Evolutionary conservation across 2,329 filamentous ascomycete genomes (phyloP), one percentile per base, ranked within the genome.

Genomic region (Cordyceps javanica): DNA sequence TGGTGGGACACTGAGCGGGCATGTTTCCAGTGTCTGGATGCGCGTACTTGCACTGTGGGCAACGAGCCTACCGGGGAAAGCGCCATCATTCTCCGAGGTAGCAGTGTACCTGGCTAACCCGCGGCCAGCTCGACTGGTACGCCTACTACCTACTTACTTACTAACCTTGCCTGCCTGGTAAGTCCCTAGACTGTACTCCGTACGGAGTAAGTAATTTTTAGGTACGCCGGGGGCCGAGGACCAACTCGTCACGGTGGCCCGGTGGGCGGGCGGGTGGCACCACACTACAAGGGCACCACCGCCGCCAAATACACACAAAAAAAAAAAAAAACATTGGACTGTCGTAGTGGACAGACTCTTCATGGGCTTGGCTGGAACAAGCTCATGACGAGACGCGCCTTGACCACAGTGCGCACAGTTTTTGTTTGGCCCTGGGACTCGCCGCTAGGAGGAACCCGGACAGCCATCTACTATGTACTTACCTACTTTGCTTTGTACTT

Each of bases 11-110:
- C 14, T 19, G 30, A n/a, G n/a, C n/a, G n/a, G n/a, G n/a, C n/a
- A n/a, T n/a, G n/a, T n/a, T 53, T 53, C 50, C 50, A 53, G 50
- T 53, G 25, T 39, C 38, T 50, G 34, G 34, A 34, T 36, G 45
- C 25, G 28, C 19, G 21, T n/a, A n/a, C n/a, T n/a, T 46, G 44
- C 44, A 46, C 26, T 28, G 49, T 52, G 49, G 34, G 36, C 49
- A 39, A 25, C 34, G 49, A 36, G 46, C 30, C n/a, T n/a, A n/a
- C n/a, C n/a, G n/a, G n/a, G n/a, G n/a, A n/a, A n/a, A n/a, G n/a
- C n/a, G n/a, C n/a, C n/a, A n/a, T n/a, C n/a, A n/a, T 32, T 32
- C 11, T 11, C 30, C 30, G 30, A 6, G 39, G 51, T 54, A 44
- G 8, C n/a, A 26, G 7, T 32, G 39, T 54, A 54, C 51, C 28